A percentile compares a stretch with the other conserved stretches of the same genome.
These are phyloP conservation scores for Fusarium nisikadoi DNA, from an alignment of 2,329 filamentous ascomycete genomes.

Conservation along the genomic window DNA sequence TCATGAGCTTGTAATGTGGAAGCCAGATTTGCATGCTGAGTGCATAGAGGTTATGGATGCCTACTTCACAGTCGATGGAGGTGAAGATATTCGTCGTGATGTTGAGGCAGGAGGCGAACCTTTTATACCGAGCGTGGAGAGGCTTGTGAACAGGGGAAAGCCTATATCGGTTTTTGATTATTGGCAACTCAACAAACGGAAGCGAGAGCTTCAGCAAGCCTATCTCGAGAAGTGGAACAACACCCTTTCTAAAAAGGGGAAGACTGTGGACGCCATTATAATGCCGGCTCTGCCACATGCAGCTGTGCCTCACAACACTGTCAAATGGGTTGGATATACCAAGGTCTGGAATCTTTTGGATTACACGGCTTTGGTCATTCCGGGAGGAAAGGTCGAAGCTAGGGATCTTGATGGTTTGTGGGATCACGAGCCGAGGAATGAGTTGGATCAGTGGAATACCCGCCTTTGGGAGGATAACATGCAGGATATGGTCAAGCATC, in stretches of 20 bases:
- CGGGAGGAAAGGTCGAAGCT: slow-evolving; percentile 22
- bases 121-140: slow-evolving; percentile 67
- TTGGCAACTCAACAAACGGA: slow-evolving; percentile 73
- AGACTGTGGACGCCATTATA: slow-evolving; percentile 64
- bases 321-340: slow-evolving; percentile 60
- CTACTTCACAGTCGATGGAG: slow-evolving; percentile 71
- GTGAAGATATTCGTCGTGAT: slow-evolving; percentile 69
- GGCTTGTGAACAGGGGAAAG: slow-evolving; percentile 61
- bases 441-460: slow-evolving; percentile 19
- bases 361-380: slow-evolving; percentile 44
- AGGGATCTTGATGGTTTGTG: background rate
- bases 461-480: slow-evolving; percentile 16
- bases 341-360: slow-evolving; percentile 48
- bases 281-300: slow-evolving; percentile 70
- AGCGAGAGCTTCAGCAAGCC: slow-evolving; percentile 51
- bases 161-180: slow-evolving; percentile 72
- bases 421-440: slow-evolving; percentile 7
- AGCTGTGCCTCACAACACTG: slow-evolving; percentile 57
- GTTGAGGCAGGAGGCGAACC: slow-evolving; percentile 67
- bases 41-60: slow-evolving; percentile 69
- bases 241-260: slow-evolving; percentile 55
- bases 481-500: background rate
- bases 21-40: slow-evolving; percentile 61
- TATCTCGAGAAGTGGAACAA: slow-evolving; percentile 70
- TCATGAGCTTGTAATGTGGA: slow-evolving; percentile 66